These are phyloP conservation scores for Phytomonas sp. DNA, from an alignment of 208 protist species.

Conservation along the genomic window DNA sequence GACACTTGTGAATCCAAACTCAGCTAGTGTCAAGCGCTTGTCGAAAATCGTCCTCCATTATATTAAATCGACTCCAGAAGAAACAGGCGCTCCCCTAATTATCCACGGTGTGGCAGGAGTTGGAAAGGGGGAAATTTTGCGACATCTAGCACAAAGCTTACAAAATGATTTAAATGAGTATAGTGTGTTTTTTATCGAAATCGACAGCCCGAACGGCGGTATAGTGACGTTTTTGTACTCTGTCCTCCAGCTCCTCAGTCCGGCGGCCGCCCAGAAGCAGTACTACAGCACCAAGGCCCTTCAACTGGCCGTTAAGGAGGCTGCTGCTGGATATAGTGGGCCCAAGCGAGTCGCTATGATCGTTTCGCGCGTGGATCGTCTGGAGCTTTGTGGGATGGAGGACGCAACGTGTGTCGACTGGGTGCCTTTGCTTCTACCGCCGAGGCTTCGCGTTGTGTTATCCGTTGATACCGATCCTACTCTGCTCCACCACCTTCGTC, in stretches of 20 bases:
- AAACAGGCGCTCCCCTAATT: conserved; percentile 47
- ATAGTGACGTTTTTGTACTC: conserved; percentile 48
- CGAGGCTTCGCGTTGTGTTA: conserved; percentile 41
- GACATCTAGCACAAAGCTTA: conserved; percentile 25
- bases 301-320: conserved; percentile 27
- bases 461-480: conserved; percentile 59
- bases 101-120: conserved; percentile 52
- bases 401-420: conserved; percentile 38
- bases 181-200: conserved; percentile 26
- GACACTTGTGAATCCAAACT: neutral
- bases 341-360: conserved; percentile 36
- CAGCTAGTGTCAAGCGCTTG: neutral
- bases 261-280: conserved; percentile 14
- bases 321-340: conserved; percentile 43
- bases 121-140: conserved; percentile 52
- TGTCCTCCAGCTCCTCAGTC: conserved; percentile 41
- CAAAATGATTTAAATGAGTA: conserved; percentile 13
- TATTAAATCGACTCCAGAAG: conserved; percentile 19
- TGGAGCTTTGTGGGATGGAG: conserved; percentile 51
- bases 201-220: conserved; percentile 31
- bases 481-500: conserved; percentile 51
- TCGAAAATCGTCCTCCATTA: conserved; percentile 33
- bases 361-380: conserved; percentile 38
- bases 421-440: conserved; percentile 59
- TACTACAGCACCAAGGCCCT: conserved; percentile 40